phyloP scores from a whole-genome alignment of 345 rosid species.

The Salix koriyanagi region DNA sequence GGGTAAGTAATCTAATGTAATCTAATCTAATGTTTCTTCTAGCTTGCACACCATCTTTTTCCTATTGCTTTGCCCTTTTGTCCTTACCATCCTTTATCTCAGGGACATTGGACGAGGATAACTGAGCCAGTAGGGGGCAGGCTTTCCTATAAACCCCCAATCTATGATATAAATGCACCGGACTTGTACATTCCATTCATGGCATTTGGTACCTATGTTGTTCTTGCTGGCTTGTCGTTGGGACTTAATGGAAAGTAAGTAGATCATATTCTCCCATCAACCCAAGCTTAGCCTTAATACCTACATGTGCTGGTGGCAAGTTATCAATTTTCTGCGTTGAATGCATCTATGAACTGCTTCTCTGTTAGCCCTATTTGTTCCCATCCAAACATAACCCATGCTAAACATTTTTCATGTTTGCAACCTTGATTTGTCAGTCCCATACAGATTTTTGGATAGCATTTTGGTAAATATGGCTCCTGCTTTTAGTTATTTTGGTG shows the following conservation, averaged over 20 bases:
- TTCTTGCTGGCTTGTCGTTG: constrained; percentile 79
- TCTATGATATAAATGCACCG: constrained; percentile 92
- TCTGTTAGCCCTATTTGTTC: neutral
- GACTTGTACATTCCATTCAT: constrained; percentile 93
- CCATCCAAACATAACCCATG: neutral
- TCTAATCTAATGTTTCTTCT: neutral
- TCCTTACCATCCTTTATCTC: constrained; percentile 15
- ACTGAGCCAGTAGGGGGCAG: constrained; percentile 96
- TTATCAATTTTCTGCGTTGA: neutral
- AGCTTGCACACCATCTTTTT: neutral
- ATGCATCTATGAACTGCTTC: neutral
- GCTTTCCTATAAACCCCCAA: constrained; percentile 90
- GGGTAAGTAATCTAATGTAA: constrained; percentile 45
- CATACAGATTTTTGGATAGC: neutral
- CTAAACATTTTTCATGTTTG: neutral
- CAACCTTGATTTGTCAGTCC: neutral
- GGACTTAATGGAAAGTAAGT: constrained; percentile 91
- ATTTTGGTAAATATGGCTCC: neutral
- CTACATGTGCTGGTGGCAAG: neutral
- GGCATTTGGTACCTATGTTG: constrained; percentile 85
- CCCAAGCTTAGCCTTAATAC: neutral
- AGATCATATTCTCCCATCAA: neutral
- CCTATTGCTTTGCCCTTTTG: neutral
- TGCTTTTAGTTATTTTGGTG: neutral
- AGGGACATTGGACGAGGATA: constrained; percentile 97